Percentiles rank a stretch among this genome's conserved stretches.
These are phyloP conservation scores for Immersiporthe knoxdaviesiana DNA, from an alignment of 2,329 filamentous ascomycete species.

Conservation along the genomic window DNA sequence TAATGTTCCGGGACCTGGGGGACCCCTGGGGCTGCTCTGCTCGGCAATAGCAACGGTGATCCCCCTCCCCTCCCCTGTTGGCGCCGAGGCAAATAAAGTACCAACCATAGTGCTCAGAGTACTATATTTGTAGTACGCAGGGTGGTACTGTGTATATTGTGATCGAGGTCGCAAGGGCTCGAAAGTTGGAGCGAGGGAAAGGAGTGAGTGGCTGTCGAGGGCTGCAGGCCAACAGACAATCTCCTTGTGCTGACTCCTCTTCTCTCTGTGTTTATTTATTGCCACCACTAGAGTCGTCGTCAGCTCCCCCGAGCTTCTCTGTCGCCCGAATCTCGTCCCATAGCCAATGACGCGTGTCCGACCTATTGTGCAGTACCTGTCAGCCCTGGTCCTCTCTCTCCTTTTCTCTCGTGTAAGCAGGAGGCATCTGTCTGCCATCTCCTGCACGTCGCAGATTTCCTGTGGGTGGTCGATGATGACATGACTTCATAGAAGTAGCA, in stretches of 20 bases:
- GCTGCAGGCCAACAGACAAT: neutral
- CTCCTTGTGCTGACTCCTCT: neutral
- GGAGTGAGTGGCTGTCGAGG: neutral
- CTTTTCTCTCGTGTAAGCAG: neutral
- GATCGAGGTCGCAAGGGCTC: neutral
- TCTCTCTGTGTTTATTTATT: neutral
- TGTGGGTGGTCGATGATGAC: neutral
- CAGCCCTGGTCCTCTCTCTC: neutral
- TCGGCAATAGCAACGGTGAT: neutral
- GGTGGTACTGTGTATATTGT: too few relatives aligned
- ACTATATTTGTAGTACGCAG: too few relatives aligned
- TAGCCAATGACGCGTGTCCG: neutral
- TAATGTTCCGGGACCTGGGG: neutral
- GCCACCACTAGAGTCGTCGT: neutral
- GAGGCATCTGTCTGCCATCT: neutral
- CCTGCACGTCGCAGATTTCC: neutral
- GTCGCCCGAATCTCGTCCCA: neutral
- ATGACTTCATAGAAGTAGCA: neutral
- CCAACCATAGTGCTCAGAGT: neutral
- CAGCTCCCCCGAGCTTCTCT: neutral
- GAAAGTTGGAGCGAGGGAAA: neutral
- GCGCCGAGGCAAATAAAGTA: conserved; percentile 1
- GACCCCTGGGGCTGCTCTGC: neutral
- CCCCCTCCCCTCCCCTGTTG: neutral
- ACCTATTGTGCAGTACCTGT: neutral